Evolutionary conservation across 2,329 filamentous ascomycete species (phyloP), one percentile per base, ranked within the genome.

Genomic region (Parafenestella ontariensis): DNA sequence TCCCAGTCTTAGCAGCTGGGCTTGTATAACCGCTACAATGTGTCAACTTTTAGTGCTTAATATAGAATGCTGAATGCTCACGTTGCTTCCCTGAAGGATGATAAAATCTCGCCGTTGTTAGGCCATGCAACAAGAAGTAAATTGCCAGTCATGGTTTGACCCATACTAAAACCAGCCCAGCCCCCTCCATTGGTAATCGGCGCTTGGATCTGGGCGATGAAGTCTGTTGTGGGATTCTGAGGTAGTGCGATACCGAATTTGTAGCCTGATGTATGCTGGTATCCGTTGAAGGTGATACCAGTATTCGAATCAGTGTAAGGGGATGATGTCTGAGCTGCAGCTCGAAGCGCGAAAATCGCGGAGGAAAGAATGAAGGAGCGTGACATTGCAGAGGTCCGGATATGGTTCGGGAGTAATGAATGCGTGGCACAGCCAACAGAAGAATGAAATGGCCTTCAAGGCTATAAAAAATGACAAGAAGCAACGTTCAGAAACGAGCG

Each of bases 41-140:
- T n/a, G n/a, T n/a, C n/a, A n/a, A n/a, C n/a, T n/a, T n/a, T n/a
- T n/a, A n/a, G n/a, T n/a, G n/a, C n/a, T n/a, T n/a, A n/a, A n/a
- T n/a, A n/a, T n/a, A n/a, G n/a, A n/a, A n/a, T n/a, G n/a, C n/a
- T n/a, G n/a, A 13, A 3, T 6, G 60, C 62, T 56, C 28, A 64
- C 61, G 64, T 67, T 13, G 78, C 78, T 48, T 78, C 72, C 7
- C 81, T 75, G 62, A 83, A 79, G 0, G 78, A 79, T 0, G 78
- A 76, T 36, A 81, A 69, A 17, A 85, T 72, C 20, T 80, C 70
- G 37, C 78, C 76, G 2, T 77, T 78, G 52, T 82, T 79, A 2
- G 81, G 78, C 81, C 82, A 85, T n/a, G 81, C 81, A 8, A 80
- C 77, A n/a, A 85, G 68, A 8, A 85, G 75, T 10, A 84, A 74